Base-by-base conservation (phyloP, 768 basidiomycete genomes). In the Lentinus tigrinus region DNA sequence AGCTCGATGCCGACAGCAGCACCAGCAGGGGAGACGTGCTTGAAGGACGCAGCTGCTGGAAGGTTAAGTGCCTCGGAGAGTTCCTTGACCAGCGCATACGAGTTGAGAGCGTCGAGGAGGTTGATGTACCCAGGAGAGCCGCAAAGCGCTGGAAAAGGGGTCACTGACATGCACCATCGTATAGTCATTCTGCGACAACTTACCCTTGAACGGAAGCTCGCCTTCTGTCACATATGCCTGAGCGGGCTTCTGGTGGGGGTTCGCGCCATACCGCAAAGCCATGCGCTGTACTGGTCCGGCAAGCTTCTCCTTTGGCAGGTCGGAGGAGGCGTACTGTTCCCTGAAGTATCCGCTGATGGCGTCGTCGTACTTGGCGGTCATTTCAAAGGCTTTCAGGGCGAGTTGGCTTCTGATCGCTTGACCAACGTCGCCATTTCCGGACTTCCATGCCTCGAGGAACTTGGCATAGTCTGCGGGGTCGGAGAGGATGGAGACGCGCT, bases 41-140 rank as follows among this genome's bases (percentile, higher is more conserved):
- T 99, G 87, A 98, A 99, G 0, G 95, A 98, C 0, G 97, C 96
- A 13, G 97, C 96, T 14, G 97, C 97, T 17, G 97, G 95, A 46
- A 98, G 85, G 36, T 78, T 74, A 56, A 98, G 83, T 0, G 92
- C 92, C 57, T 85, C 91, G 46, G 93, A 87, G 3, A 99, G 84
- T 71, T 99, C 97, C 67, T 88, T 91, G 56, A 99, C 97, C 39
- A 99, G 84, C 1, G 93, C 95, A 69, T 90, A 99, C 3, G 96
- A 96, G 76, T 98, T 98, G 66, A 99, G 84, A 1, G 95, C 97
- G 68, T 98, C 97, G 52, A 99, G 81, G 7, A 98, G 85, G 78
- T 99, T 99, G 78, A 99, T 98, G 74, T 98, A 98, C 23, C 97
- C 97, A 10, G 97, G 97, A 8, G 95, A 93, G 10, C 97, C 96